Percentiles rank a stretch among this genome's conserved stretches.
These are phyloP conservation scores for Colletotrichum shisoi DNA, from an alignment of 2,329 filamentous ascomycete genomes.

Conservation along the genomic window DNA sequence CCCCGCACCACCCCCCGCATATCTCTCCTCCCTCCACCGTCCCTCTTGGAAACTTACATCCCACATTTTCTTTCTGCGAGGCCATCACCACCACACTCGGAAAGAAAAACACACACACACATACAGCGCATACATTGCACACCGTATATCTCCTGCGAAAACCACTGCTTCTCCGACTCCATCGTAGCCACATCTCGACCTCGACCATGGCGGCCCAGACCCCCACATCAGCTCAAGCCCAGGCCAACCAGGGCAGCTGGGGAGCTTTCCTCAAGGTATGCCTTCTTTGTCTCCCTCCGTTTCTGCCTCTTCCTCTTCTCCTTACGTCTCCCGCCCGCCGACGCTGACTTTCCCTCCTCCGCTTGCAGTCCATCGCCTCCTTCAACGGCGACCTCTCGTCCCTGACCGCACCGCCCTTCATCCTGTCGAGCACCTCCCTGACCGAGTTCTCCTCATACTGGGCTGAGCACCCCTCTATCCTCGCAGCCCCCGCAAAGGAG, in stretches of 20 bases:
- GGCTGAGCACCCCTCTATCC: conserved; percentile 78
- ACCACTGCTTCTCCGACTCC: background rate
- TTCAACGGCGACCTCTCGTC: conserved; percentile 85
- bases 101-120: background rate
- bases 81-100: background rate
- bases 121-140: background rate
- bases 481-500: conserved; percentile 83
- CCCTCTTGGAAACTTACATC: conserved; percentile 2
- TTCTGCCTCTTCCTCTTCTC: background rate
- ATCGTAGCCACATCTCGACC: background rate
- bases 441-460: conserved; percentile 85
- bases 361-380: conserved; percentile 72
- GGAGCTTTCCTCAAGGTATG: conserved; percentile 36
- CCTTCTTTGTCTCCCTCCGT: too few species aligned
- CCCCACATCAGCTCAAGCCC: conserved; percentile 24
- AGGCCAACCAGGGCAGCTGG: conserved; percentile 30
- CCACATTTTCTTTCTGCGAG: background rate
- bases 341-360: background rate
- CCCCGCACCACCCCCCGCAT: background rate
- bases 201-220: conserved; percentile 26
- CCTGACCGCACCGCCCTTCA: conserved; percentile 82
- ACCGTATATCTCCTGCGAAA: background rate
- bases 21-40: conserved; percentile 11
- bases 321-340: too few species aligned
- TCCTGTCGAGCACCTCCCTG: conserved; percentile 78